Base-by-base conservation (phyloP, 2,329 filamentous ascomycete genomes). In the Lecanosticta acicola region DNA sequence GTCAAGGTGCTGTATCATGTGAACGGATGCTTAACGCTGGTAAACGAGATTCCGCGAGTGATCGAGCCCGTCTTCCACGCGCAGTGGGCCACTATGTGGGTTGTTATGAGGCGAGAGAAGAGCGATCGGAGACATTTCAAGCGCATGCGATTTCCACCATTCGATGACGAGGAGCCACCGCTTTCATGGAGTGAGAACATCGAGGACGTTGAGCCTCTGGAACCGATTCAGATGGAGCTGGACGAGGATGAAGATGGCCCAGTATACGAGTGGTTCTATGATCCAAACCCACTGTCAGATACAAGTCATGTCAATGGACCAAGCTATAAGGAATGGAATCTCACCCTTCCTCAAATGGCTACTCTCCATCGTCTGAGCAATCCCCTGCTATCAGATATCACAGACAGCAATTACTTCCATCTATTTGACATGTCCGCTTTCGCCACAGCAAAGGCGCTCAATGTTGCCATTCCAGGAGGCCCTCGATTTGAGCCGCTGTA, bases 81-180 rank as follows among this genome's bases (percentile, higher is more conserved):
- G 46, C 93, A 98, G 67, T 98, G 93, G 93, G 93, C 93, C 10
- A 94, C 91, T 44, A 98, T 98, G 93, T 98, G 93, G 93, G 84
- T 94, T 19, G 88, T 86, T 36, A 98, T 98, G 93, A 83, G 93
- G 59, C 85, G 94, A 59, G 93, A 98, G 66, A 98, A 98, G 76
- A 93, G 89, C 63, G 93, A 98, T 62, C 77, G 93, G 68, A 76
- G 91, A 63, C 81, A 97, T 59, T 98, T 98, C 77, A 98, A 98
- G 75, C 83, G 93, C 55, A 98, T 98, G 93, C 83, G 94, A 58
- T 98, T 98, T 60, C 93, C 93, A 14, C 94, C 94, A 0, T 98
- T 98, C 58, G 93, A 98, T 58, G 94, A 98, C 63, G 93, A 98
- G 71, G 93, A 98, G 64, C 94, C 93, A 3, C 94, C 93, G 10